Conservation (phyloP, 345 rosid species). For the Eutrema heterophyllum region DNA sequence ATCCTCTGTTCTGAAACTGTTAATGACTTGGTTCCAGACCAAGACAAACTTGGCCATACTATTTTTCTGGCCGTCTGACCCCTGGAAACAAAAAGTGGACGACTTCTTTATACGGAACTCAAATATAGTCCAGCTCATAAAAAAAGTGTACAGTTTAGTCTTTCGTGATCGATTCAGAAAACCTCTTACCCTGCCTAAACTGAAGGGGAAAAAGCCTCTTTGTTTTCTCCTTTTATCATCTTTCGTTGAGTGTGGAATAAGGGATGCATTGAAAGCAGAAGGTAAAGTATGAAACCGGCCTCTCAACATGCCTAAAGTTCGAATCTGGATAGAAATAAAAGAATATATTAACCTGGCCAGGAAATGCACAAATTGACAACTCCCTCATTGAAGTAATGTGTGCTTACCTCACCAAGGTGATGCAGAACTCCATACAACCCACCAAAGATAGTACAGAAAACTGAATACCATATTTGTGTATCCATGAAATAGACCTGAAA, state of each 20-base stretch:
- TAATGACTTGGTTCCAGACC: constrained; percentile 89
- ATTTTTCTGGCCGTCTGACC: constrained; percentile 38
- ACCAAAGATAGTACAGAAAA: constrained; percentile 79
- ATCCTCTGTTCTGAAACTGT: constrained; percentile 74
- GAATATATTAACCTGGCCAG: constrained; percentile 17
- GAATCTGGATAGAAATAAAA: constrained; percentile 49
- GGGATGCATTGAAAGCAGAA: constrained; percentile 66
- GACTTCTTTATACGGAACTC: not conserved
- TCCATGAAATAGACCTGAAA: constrained; percentile 96
- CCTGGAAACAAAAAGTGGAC: constrained; percentile 32
- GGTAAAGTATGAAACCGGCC: constrained; percentile 88
- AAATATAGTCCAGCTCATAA: not conserved
- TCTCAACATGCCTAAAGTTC: constrained; percentile 95
- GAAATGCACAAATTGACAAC: constrained; percentile 3
- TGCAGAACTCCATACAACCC: constrained; percentile 93
- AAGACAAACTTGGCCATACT: constrained; percentile 74
- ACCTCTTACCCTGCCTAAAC: constrained; percentile 52
- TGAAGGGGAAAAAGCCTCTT: constrained; percentile 38
- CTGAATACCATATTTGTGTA: constrained; percentile 98
- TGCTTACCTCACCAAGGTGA: constrained; percentile 95
- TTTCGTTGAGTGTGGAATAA: constrained; percentile 55
- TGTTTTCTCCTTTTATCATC: constrained; percentile 40
- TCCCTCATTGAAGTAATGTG: not conserved
- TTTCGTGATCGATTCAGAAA: not conserved
- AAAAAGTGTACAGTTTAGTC: not conserved